Percentiles rank a stretch among this genome's conserved stretches.
Evolutionary conservation across 2,329 filamentous ascomycete genomes (phyloP).

Genomic region (Ascosphaera apis): DNA sequence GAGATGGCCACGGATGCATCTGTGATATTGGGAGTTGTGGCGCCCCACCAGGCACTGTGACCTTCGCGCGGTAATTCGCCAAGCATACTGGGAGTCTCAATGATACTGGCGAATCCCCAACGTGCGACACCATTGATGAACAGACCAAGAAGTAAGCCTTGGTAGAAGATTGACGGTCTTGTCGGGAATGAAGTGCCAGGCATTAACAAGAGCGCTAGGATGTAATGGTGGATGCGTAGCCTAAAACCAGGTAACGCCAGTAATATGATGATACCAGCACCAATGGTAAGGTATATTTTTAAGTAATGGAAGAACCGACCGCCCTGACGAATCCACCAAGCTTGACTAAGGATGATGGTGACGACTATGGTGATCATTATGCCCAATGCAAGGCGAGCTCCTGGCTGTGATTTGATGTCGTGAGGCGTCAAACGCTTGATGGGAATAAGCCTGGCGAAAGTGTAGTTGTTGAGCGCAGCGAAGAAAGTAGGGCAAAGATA

Average conservation of each 20-base stretch:
- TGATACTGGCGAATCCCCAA: slow-evolving; percentile 77
- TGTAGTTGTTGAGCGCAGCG: slow-evolving; percentile 82
- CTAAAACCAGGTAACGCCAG: slow-evolving; percentile 53
- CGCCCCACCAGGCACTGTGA: slow-evolving; percentile 19
- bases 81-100: slow-evolving; percentile 57
- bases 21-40: slow-evolving; percentile 31
- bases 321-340: slow-evolving; percentile 69
- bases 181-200: slow-evolving; percentile 80
- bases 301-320: slow-evolving; percentile 59
- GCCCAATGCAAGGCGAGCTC: slow-evolving; percentile 60
- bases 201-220: slow-evolving; percentile 64
- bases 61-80: slow-evolving; percentile 25
- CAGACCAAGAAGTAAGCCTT: slow-evolving; percentile 69
- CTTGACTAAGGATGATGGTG: slow-evolving; percentile 46
- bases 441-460: slow-evolving; percentile 66
- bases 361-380: slow-evolving; percentile 51
- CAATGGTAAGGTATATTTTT: slow-evolving; percentile 49
- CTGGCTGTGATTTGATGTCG: slow-evolving; percentile 72
- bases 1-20: slow-evolving; percentile 20
- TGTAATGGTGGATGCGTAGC: slow-evolving; percentile 85
- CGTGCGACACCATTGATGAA: slow-evolving; percentile 87
- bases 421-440: slow-evolving; percentile 79
- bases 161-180: slow-evolving; percentile 60
- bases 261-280: slow-evolving; percentile 42
- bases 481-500: slow-evolving; percentile 86